Evolutionary conservation across 352 stramenopile species (phyloP), one percentile per base, ranked within the genome.

Genomic region (Pythium aquatile): DNA sequence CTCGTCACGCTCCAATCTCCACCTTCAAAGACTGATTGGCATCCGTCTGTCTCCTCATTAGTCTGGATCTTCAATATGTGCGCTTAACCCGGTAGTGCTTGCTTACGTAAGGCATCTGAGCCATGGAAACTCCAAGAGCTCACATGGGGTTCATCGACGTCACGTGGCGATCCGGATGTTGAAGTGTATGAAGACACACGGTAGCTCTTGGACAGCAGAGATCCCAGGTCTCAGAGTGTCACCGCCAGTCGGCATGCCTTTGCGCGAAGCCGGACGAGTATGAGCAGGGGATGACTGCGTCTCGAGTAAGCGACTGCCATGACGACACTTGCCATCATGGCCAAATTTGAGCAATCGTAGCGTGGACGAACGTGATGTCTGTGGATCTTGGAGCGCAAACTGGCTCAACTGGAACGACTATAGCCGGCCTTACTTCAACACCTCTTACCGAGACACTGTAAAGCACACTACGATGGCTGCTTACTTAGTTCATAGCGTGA

Each of bases 81-180:
- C 14, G 24, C 20, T 30, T 4, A n/a, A 14, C 17, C 16, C 20
- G 20, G 16, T 17, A 17, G 11, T 42, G 37, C 11, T n/a, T 42
- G 37, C 37, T n/a, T 17, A 42, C 37, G 37, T 42, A 42, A 42
- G 37, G 37, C 37, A 42, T 13, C 11, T 42, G 37, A 42, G 37
- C 17, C 37, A 16, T 51, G n/a, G 44, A 51, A 51, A 30, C 24
- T 16, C 44, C 14, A 20, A 10, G 44, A 30, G 20, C 30, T 51
- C 44, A 20, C 2, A 7, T 51, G 20, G 44, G 14, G 44, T 51
- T 28, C 44, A 51, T 29, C 8, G 44, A 29, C 24, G 44, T 51
- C 44, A 51, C n/a, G 44, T 29, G 44, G 44, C 17, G 24, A 30
- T 51, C n/a, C 44, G 44, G 44, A 51, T 51, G n/a, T 51, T 51